A percentile compares a stretch with the other conserved stretches of the same genome.
These are phyloP conservation scores for Chamaecyparis obtusa DNA, from an alignment of 75 land plant genomes.

Conservation along the genomic window DNA sequence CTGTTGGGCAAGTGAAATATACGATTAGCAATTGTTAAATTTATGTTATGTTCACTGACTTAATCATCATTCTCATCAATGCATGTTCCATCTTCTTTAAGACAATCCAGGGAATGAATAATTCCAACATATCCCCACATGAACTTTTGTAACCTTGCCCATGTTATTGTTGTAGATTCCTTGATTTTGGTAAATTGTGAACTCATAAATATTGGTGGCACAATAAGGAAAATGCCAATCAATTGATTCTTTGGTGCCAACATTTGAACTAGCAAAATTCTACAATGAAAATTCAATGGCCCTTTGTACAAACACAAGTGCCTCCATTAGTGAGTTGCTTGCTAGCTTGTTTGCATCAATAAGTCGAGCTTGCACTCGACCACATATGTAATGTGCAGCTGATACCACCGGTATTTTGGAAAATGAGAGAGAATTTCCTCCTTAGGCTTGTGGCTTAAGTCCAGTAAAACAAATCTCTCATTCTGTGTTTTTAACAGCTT, in stretches of 20 bases:
- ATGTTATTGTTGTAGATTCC: conserved; percentile 39
- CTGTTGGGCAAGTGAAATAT: too few relatives aligned
- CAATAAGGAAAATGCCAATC: conserved; percentile 64
- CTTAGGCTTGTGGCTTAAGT: conserved; percentile 88
- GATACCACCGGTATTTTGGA: conserved; percentile 99
- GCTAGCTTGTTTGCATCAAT: conserved; percentile 93
- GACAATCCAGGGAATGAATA: conserved; percentile 76
- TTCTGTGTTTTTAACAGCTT: conserved; percentile 85
- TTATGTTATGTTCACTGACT: too few relatives aligned
- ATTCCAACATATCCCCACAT: conserved; percentile 98
- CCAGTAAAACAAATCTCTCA: conserved; percentile 90
- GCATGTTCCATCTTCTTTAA: too few relatives aligned
- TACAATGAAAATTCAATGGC: conserved; percentile 89
- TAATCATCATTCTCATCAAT: too few relatives aligned
- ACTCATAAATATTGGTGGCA: conserved; percentile 30
- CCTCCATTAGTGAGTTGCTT: conserved; percentile 98
- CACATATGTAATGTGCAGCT: conserved; percentile 99
- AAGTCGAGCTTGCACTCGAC: conserved; percentile 94
- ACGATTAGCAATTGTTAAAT: too few relatives aligned
- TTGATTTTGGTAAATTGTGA: conserved; percentile 32
- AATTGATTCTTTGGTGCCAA: conserved; percentile 24
- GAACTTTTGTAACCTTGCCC: conserved; percentile 68
- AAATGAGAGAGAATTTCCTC: conserved; percentile 83
- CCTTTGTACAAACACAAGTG: conserved; percentile 89
- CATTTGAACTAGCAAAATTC: conserved; percentile 29